A percentile compares a stretch with the other conserved stretches of the same genome.
phyloP scores from a whole-genome alignment of 495 filamentous ascomycete genomes.

The Xylaria bambusicola region DNA sequence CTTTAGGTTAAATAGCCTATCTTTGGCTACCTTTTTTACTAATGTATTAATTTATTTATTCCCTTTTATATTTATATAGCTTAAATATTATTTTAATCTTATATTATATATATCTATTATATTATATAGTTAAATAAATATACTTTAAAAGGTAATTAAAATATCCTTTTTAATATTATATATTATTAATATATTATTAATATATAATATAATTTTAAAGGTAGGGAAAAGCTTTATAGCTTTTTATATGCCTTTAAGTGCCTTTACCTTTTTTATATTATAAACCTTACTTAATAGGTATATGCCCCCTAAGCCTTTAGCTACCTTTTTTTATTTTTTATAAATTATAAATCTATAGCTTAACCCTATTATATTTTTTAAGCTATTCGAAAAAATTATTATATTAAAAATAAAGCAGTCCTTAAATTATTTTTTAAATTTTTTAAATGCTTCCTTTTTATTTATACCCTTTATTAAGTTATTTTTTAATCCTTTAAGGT shows the following conservation, averaged over 20 bases:
- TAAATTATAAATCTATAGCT: constrained; percentile 3
- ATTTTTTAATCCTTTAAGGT: neutral
- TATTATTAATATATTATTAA: constrained; percentile 9
- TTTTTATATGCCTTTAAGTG: neutral
- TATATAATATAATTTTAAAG: neutral
- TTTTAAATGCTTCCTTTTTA: neutral
- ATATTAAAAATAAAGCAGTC: neutral
- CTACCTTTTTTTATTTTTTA: neutral
- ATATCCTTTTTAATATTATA: constrained; percentile 19
- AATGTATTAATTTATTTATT: constrained; percentile 17
- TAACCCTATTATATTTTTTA: neutral
- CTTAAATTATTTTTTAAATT: neutral
- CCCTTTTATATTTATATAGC: no score
- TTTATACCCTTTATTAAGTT: neutral
- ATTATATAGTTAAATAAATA: constrained; percentile 25
- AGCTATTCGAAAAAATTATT: neutral
- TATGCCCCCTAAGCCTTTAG: neutral
- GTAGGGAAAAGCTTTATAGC: neutral
- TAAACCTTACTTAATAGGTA: neutral
- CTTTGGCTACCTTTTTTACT: constrained; percentile 9
- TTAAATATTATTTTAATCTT: constrained; percentile 20
- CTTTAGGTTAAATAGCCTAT: no score
- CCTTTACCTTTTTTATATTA: neutral
- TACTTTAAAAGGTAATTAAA: constrained; percentile 20
- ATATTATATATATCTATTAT: constrained; percentile 17